Evolutionary conservation across 768 basidiomycete genomes (phyloP).

Genomic region (Hygrophorus pudorinus): DNA sequence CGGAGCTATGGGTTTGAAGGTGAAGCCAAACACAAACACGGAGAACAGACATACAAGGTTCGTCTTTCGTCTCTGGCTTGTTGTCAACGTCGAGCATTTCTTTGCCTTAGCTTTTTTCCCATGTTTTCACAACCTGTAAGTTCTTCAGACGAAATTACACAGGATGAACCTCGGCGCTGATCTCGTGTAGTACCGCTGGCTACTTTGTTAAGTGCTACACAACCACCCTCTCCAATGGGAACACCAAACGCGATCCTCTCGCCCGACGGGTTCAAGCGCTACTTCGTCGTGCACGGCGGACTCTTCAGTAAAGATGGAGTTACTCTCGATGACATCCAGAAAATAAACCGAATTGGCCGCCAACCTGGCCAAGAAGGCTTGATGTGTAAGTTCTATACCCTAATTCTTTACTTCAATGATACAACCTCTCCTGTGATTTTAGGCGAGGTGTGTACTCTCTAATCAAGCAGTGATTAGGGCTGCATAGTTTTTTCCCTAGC

Average conservation of each 20-base stretch:
- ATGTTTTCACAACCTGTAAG: constrained; percentile 86
- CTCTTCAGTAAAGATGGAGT: constrained; percentile 92
- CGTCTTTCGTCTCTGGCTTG: not conserved
- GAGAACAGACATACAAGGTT: constrained; percentile 90
- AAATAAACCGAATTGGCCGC: constrained; percentile 75
- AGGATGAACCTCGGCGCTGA: not conserved
- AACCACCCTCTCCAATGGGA: constrained; percentile 35
- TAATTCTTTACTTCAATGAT: constrained; percentile 4
- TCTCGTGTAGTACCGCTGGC: constrained; percentile 71
- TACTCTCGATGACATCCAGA: constrained; percentile 87
- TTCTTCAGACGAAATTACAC: constrained; percentile 8
- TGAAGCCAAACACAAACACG: constrained; percentile 94
- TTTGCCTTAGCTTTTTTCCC: constrained; percentile 65
- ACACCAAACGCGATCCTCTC: constrained; percentile 59
- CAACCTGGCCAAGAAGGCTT: constrained; percentile 94
- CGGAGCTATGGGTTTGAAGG: constrained; percentile 89
- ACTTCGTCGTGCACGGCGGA: constrained; percentile 94
- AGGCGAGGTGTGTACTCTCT: constrained; percentile 50
- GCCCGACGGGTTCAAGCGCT: constrained; percentile 73
- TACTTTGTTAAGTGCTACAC: constrained; percentile 72
- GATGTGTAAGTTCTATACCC: constrained; percentile 61
- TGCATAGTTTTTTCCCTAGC: constrained; percentile 27
- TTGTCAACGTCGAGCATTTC: not conserved
- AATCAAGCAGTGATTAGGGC: constrained; percentile 3
- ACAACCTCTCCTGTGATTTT: constrained; percentile 3